Evolutionary conservation across 2,329 filamentous ascomycete species (phyloP).

Genomic region (Setomelanomma holmii): DNA sequence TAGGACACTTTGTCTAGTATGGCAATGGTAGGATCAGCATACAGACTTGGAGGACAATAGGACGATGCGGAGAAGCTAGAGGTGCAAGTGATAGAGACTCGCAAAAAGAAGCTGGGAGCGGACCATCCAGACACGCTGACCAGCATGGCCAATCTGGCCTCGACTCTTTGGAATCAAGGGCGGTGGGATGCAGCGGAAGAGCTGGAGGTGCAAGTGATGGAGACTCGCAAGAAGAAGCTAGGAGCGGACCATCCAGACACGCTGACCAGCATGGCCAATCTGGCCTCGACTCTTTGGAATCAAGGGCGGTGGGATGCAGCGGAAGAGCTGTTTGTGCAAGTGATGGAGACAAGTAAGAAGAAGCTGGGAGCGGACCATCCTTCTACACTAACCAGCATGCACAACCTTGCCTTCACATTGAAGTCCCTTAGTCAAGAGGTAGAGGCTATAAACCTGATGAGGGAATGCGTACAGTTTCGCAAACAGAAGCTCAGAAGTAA

Average conservation of each 20-base stretch:
- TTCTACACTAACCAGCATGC: neutral
- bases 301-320: neutral
- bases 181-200: no score
- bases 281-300: neutral
- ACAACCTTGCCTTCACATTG: neutral
- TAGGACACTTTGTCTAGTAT: constrained; percentile 7
- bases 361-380: neutral
- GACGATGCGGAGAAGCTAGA: neutral
- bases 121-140: no score
- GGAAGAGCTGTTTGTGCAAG: neutral
- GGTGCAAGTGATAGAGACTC: no score
- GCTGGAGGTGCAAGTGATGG: no score
- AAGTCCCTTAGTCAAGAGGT: neutral
- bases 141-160: no score
- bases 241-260: neutral
- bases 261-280: neutral
- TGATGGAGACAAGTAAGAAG: neutral
- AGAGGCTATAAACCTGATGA: neutral
- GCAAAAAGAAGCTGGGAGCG: no score
- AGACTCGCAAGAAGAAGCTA: neutral
- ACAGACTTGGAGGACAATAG: neutral
- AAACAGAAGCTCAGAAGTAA: neutral
- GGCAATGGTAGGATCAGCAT: constrained; percentile 8
- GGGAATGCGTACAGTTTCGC: neutral
- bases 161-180: no score